These are phyloP conservation scores for Heterobasidion irregulare DNA, from an alignment of 1,284 basidiomycete species.

Conservation along the genomic window DNA sequence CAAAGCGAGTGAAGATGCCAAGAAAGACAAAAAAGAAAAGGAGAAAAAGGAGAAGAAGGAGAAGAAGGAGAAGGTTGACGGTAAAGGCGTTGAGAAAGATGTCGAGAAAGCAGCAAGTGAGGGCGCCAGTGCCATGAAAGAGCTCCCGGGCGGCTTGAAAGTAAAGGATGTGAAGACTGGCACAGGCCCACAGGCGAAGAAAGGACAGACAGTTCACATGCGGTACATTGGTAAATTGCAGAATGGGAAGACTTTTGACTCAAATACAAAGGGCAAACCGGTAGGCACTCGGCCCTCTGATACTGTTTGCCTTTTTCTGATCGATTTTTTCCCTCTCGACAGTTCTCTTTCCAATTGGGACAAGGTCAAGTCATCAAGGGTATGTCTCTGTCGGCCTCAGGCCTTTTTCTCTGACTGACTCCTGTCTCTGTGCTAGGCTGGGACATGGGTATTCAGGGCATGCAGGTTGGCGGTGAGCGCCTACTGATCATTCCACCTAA, in stretches of 20 bases:
- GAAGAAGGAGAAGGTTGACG: slow-evolving; percentile 25
- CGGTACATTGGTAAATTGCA: slow-evolving; percentile 85
- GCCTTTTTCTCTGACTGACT: slow-evolving; percentile 1
- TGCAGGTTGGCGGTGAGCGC: slow-evolving; percentile 89
- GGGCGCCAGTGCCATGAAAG: slow-evolving; percentile 27
- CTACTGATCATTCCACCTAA: slow-evolving; percentile 69
- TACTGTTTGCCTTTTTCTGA: not conserved
- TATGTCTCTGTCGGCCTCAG: slow-evolving; percentile 3
- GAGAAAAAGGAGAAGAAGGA: slow-evolving; percentile 33
- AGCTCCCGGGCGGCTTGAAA: slow-evolving; percentile 69
- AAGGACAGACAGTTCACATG: slow-evolving; percentile 80
- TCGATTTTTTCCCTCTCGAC: slow-evolving; percentile 5
- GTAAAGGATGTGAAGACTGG: slow-evolving; percentile 76
- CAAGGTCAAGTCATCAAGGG: slow-evolving; percentile 57
- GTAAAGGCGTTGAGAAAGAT: slow-evolving; percentile 43
- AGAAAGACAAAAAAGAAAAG: slow-evolving; percentile 29
- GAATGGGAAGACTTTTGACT: slow-evolving; percentile 85
- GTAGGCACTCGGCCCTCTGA: slow-evolving; percentile 26
- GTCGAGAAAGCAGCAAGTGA: slow-evolving; percentile 10
- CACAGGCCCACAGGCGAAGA: slow-evolving; percentile 77
- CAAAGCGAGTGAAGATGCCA: slow-evolving; percentile 31
- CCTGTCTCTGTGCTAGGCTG: slow-evolving; percentile 43
- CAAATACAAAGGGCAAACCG: slow-evolving; percentile 83
- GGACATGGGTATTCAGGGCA: slow-evolving; percentile 89
- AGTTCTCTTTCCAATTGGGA: slow-evolving; percentile 86